Evolutionary conservation across 225 moss, liverwort and hornwort species (phyloP).

Genomic region (Asterella californica): DNA sequence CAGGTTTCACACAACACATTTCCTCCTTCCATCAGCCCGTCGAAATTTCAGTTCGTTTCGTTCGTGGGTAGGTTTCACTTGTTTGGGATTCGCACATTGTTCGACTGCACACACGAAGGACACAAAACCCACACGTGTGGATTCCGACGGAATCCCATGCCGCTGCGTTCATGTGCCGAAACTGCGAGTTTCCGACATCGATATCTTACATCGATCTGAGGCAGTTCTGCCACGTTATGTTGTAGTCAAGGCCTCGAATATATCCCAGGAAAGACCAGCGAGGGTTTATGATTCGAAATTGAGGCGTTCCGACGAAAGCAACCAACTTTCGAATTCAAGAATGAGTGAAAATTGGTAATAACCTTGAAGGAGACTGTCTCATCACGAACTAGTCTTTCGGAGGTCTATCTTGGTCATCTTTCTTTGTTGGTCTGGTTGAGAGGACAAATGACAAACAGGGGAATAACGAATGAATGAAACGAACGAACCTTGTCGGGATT

Average conservation of each 20-base stretch:
- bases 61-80: too few relatives aligned
- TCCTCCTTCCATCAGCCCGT: background rate
- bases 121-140: too few relatives aligned
- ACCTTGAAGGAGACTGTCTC: background rate
- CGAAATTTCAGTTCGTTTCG: too few relatives aligned
- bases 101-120: too few relatives aligned
- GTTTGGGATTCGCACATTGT: too few relatives aligned
- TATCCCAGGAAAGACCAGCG: background rate
- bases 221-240: too few relatives aligned
- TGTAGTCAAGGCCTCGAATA: too few relatives aligned
- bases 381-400: background rate
- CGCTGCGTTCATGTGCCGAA: too few relatives aligned
- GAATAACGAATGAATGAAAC: background rate
- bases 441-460: background rate
- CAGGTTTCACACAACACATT: background rate
- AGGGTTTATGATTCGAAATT: background rate
- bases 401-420: background rate
- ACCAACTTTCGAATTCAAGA: background rate
- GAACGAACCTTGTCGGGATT: conserved; percentile 48
- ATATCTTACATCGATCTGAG: too few relatives aligned
- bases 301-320: background rate
- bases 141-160: too few relatives aligned
- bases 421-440: background rate
- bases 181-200: too few relatives aligned
- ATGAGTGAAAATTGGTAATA: background rate